Evolutionary conservation across 2,329 filamentous ascomycete genomes (phyloP).

Genomic region (Cladophialophora immunda): DNA sequence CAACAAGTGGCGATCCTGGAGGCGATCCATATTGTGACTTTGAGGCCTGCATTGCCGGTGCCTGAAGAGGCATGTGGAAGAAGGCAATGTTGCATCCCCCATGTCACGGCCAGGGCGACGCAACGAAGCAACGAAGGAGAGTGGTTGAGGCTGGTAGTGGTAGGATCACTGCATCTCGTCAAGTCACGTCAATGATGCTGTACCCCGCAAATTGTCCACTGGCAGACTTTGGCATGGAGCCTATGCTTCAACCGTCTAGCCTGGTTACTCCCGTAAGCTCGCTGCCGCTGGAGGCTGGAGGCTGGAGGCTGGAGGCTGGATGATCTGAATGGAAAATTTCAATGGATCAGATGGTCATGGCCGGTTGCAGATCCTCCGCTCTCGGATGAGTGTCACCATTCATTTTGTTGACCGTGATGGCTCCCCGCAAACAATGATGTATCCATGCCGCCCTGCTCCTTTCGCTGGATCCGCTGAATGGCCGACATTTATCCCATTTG

Average conservation of each 20-base stretch:
- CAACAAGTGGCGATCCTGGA: neutral
- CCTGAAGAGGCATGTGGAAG: constrained; percentile 22
- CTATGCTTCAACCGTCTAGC: neutral
- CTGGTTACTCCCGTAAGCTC: neutral
- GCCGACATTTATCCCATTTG: constrained; percentile 34
- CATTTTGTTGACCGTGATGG: neutral
- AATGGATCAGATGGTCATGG: constrained; percentile 11
- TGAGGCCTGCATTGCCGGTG: constrained; percentile 2
- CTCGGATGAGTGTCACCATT: neutral
- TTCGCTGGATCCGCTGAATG: neutral
- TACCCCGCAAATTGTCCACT: constrained; percentile 15
- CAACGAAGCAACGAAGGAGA: neutral
- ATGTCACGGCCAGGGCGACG: constrained; percentile 5
- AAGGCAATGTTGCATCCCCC: constrained; percentile 20
- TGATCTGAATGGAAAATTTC: constrained; percentile 8
- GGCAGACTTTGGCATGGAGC: neutral
- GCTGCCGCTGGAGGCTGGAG: neutral
- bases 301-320: neutral
- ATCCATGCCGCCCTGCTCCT: neutral
- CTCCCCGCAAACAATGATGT: neutral
- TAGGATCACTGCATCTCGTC: neutral
- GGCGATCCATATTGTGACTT: constrained; percentile 16
- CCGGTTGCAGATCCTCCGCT: neutral
- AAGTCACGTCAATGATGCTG: neutral
- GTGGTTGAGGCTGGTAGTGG: neutral